Conservation (phyloP, 768 basidiomycete genomes). For the Calocybe gangraenosa region DNA sequence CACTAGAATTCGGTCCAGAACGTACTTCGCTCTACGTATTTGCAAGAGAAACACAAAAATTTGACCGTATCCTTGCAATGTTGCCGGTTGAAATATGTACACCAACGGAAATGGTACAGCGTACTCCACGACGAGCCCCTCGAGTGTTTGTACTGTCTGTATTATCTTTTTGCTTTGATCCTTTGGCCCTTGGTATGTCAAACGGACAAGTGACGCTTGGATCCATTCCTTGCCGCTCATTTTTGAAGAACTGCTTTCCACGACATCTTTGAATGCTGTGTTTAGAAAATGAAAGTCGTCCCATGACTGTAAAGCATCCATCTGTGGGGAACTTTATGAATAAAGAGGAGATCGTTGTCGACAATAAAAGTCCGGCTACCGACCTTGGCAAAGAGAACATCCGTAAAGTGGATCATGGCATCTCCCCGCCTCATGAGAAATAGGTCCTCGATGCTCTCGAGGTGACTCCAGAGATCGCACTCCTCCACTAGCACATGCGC, state of each 20-base stretch:
- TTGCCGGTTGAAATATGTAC: slow-evolving; percentile 64
- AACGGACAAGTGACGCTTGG: slow-evolving; percentile 63
- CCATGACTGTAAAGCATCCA: slow-evolving; percentile 73
- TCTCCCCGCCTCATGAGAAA: slow-evolving; percentile 80
- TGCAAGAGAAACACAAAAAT: slow-evolving; percentile 73
- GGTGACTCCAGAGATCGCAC: slow-evolving; percentile 60
- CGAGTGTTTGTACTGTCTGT: slow-evolving; percentile 59
- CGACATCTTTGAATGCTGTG: slow-evolving; percentile 66
- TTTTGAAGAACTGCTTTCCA: slow-evolving; percentile 39
- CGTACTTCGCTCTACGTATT: slow-evolving; percentile 65
- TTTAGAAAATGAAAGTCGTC: slow-evolving; percentile 83
- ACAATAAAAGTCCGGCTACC: slow-evolving; percentile 8
- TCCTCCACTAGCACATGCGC: slow-evolving; percentile 60
- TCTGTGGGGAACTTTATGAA: slow-evolving; percentile 34
- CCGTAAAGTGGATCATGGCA: slow-evolving; percentile 67
- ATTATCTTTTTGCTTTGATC: slow-evolving; percentile 40
- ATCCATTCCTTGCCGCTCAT: slow-evolving; percentile 50
- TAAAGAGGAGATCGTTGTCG: not conserved
- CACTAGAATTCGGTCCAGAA: slow-evolving; percentile 67
- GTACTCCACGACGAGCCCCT: slow-evolving; percentile 72
- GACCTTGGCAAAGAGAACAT: slow-evolving; percentile 73
- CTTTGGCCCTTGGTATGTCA: slow-evolving; percentile 58
- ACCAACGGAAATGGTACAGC: slow-evolving; percentile 77
- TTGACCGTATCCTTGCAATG: slow-evolving; percentile 55
- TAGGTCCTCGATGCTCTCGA: slow-evolving; percentile 61